These are phyloP conservation scores for Komagataella ulmi DNA, from an alignment of 805 yeast genomes.

Conservation along the genomic window DNA sequence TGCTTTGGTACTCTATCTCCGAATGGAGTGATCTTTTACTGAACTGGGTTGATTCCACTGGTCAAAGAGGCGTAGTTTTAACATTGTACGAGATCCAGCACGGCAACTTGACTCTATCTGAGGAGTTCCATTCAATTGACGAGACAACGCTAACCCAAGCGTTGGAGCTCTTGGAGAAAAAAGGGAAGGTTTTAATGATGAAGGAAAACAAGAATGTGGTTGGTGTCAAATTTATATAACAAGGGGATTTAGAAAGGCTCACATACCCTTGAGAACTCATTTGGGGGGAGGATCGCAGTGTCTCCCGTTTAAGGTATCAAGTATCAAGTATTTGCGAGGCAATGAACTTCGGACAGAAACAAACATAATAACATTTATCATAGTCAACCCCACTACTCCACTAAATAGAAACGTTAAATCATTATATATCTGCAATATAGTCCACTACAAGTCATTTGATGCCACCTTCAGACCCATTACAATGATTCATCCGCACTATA, in stretches of 20 bases:
- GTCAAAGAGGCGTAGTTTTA: constrained; percentile 63
- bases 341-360: no score
- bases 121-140: constrained; percentile 55
- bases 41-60: constrained; percentile 66
- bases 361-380: no score
- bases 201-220: constrained; percentile 49
- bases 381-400: no score
- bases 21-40: constrained; percentile 52
- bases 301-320: background rate
- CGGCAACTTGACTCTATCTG: constrained; percentile 42
- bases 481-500: no score
- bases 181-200: constrained; percentile 62
- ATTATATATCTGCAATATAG: no score
- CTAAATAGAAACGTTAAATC: no score
- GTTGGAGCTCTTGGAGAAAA: constrained; percentile 43
- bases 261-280: background rate
- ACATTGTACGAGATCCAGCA: constrained; percentile 72
- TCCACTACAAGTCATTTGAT: no score
- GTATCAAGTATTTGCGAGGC: background rate
- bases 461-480: no score
- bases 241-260: no score
- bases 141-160: constrained; percentile 37
- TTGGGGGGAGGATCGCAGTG: no score
- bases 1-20: constrained; percentile 60
- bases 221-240: constrained; percentile 33